Conservation (phyloP, 441 rosid species). For the Flueggea neowawraea region DNA sequence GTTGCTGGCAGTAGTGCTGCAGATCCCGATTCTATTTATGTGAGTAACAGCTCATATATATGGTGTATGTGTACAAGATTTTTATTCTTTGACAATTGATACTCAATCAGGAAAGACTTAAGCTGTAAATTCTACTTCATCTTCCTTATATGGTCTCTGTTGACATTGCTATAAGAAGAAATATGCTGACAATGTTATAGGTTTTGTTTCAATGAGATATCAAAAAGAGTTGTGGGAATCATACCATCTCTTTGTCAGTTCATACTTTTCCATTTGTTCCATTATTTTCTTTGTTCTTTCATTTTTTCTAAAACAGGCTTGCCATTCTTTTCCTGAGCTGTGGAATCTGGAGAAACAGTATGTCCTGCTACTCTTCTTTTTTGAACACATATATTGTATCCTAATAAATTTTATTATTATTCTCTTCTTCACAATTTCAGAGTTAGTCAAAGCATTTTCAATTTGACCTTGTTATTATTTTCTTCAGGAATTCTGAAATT, state of each 20-base stretch:
- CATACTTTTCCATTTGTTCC: slow-evolving; percentile 11
- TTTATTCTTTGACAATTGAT: background rate
- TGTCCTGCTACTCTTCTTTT: slow-evolving; percentile 12
- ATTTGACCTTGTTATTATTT: background rate
- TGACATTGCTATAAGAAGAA: too few relatives aligned
- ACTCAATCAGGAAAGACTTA: background rate
- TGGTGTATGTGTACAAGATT: slow-evolving; percentile 8
- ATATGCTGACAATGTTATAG: background rate
- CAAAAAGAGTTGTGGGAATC: slow-evolving; percentile 2
- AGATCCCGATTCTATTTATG: slow-evolving; percentile 92
- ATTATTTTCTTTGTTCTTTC: slow-evolving; percentile 13
- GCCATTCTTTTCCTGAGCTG: slow-evolving; percentile 84
- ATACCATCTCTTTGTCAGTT: slow-evolving; percentile 2
- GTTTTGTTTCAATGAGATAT: slow-evolving; percentile 4
- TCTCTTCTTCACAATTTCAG: slow-evolving; percentile 2
- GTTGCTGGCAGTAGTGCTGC: slow-evolving; percentile 93
- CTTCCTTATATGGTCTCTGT: too few relatives aligned
- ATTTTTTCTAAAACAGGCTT: slow-evolving; percentile 43
- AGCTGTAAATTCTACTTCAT: too few relatives aligned
- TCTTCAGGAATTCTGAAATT: background rate
- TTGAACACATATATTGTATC: background rate
- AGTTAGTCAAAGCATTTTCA: background rate
- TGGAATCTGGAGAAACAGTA: slow-evolving; percentile 93
- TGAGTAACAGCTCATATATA: slow-evolving; percentile 40
- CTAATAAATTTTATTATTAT: background rate